Evolutionary conservation across 306 rosid genomes (phyloP).

Genomic region (Fragaria ananassa): DNA sequence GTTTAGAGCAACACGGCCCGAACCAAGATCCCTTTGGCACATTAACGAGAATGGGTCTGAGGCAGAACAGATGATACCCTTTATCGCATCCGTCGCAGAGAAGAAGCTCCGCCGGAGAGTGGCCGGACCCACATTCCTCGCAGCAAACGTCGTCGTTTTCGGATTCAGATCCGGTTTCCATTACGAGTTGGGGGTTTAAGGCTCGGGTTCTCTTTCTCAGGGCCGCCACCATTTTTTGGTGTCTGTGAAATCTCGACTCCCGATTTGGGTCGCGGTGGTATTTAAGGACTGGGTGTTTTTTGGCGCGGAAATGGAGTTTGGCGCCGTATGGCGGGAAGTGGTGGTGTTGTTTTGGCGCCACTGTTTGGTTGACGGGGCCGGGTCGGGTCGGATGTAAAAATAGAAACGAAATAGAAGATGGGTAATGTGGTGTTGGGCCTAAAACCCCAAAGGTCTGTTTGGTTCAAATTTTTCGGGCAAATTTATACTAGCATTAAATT

Average conservation of each 20-base stretch:
- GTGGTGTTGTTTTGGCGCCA: not conserved
- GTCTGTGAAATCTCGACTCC: not conserved
- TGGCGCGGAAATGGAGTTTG: constrained; percentile 39
- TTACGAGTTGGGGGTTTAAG: constrained; percentile 29
- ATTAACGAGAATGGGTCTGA: constrained; percentile 55
- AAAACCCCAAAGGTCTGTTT: too few species aligned
- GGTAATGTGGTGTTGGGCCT: not conserved
- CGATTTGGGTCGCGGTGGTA: not conserved
- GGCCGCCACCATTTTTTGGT: constrained; percentile 13
- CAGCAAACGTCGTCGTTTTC: constrained; percentile 34
- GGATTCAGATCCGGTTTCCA: constrained; percentile 9
- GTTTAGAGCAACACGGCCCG: constrained; percentile 57
- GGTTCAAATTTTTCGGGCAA: too few species aligned
- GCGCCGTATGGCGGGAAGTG: constrained; percentile 28
- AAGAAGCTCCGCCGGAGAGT: constrained; percentile 55
- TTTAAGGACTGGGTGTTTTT: not conserved
- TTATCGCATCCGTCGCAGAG: constrained; percentile 76
- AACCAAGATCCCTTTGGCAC: constrained; percentile 81
- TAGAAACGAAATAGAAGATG: not conserved
- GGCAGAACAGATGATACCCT: constrained; percentile 80
- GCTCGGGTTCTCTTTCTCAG: constrained; percentile 58
- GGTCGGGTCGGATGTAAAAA: not conserved
- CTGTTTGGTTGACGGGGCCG: not conserved
- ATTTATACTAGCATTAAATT: too few species aligned
- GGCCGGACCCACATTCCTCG: constrained; percentile 57